Evolutionary conservation across 768 basidiomycete genomes (phyloP).

Genomic region (Mycena vitilis): DNA sequence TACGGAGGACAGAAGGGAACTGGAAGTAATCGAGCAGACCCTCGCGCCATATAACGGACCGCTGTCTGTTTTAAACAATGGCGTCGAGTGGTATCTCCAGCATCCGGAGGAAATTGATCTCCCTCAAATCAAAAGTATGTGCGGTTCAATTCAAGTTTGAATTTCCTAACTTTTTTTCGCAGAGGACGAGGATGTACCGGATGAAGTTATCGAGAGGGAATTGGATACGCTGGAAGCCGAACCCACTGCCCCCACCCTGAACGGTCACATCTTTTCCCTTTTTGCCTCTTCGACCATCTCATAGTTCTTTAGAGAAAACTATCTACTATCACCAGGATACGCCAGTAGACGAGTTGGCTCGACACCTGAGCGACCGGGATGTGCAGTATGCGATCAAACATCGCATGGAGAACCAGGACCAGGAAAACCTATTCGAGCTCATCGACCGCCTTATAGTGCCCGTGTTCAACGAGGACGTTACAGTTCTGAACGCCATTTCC

Average conservation of each 20-base stretch:
- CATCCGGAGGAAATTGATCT: conserved; percentile 17
- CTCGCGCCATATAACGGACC: conserved; percentile 35
- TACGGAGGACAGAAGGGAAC: conserved; percentile 9
- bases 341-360: conserved; percentile 29
- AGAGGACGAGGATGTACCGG: too few species aligned
- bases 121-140: not conserved
- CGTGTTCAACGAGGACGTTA: conserved; percentile 34
- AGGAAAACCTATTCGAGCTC: conserved; percentile 25
- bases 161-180: too few species aligned
- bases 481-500: conserved; percentile 28
- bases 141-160: not conserved
- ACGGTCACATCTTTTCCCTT: not conserved
- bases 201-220: too few species aligned
- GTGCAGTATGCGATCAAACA: conserved; percentile 29
- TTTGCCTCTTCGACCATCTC: not conserved
- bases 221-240: too few species aligned
- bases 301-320: conserved; percentile 24
- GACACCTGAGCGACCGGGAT: conserved; percentile 30
- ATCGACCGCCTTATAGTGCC: conserved; percentile 28
- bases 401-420: conserved; percentile 18
- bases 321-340: conserved; percentile 32
- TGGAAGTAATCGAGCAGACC: conserved; percentile 25
- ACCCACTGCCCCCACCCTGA: too few species aligned
- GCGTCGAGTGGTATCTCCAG: conserved; percentile 30
- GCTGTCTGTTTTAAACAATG: conserved; percentile 27